These are phyloP conservation scores for Colletotrichum eleusines DNA, from an alignment of 2,329 filamentous ascomycete species.

Conservation along the genomic window DNA sequence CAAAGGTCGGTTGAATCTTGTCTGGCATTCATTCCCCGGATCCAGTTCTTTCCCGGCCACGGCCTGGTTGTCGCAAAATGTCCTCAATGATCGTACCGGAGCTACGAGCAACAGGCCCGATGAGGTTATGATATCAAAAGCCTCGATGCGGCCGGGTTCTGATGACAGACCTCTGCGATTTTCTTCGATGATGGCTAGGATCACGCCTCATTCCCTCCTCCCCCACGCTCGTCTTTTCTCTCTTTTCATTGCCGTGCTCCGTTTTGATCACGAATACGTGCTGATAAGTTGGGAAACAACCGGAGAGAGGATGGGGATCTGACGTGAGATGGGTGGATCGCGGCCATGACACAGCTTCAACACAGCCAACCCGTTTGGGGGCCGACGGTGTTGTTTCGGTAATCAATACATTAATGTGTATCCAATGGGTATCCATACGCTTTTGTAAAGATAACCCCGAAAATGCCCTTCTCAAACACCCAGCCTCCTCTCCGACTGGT, in stretches of 20 bases:
- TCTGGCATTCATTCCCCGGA: not conserved
- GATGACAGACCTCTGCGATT: not conserved
- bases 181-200: too few species aligned
- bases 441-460: not conserved
- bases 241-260: not conserved
- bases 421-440: too few species aligned
- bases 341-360: not conserved
- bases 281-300: not conserved
- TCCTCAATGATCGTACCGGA: not conserved
- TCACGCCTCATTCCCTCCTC: not conserved
- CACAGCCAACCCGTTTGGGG: not conserved
- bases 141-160: not conserved
- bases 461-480: not conserved
- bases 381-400: not conserved
- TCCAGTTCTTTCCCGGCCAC: not conserved
- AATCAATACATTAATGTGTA: constrained; percentile 9
- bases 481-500: constrained; percentile 1
- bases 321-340: not conserved
- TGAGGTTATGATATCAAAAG: too few species aligned
- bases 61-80: not conserved
- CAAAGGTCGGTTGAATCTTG: not conserved
- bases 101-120: too few species aligned
- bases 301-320: too few species aligned
- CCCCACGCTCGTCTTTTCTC: too few species aligned
- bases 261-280: not conserved